Evolutionary conservation across 192 early-diverging fungal species (phyloP), one percentile per base, ranked within the genome.

Genomic region (Gaertneriomyces sp.): DNA sequence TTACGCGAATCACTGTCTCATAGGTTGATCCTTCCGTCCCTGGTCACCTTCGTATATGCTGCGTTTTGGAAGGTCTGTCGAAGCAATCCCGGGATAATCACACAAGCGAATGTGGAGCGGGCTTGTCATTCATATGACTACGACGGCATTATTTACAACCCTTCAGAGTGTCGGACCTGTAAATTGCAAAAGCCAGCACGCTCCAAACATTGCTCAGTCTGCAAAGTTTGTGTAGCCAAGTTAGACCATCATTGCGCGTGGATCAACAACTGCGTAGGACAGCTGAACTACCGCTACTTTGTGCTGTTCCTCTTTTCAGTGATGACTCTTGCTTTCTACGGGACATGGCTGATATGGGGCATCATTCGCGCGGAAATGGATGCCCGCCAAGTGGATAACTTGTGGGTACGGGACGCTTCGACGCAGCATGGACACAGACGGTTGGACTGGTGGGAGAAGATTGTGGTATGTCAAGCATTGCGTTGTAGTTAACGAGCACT

Each of bases 211-310:
- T 81, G 80, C 66, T 65, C 75, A 16, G 47, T 81, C 9, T 81
- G 80, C 56, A 77, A 77, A 45, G 62, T 42, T 4, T 81, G 80
- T 45, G 64, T 81, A 20, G 77, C 80, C 10, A 79, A 75, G 66
- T 38, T 51, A 16, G 80, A 81, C 61, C 79, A 81, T 54, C 79
- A 81, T 55, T 81, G 79, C 62, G 79, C 76, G 8, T 81, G 79
- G 79, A 73, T 81, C 42, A 81, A 81, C 66, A 82, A 78, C 68
- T 82, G 80, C 60, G 79, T 82, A 20, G 81, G 81, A 16, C 76
- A 82, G 70, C 40, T 41, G 44, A 82, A 82, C 61, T 76, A 79
- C 61, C 75, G 74, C 42, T 77, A 63, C 52, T 82, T 82, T 52
- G 56, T 82, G 8, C 64, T 68, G 4, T 82, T 81, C 69, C 72